Base-by-base conservation (phyloP, 192 early-diverging fungal species). In the Coemansia sp. region DNA sequence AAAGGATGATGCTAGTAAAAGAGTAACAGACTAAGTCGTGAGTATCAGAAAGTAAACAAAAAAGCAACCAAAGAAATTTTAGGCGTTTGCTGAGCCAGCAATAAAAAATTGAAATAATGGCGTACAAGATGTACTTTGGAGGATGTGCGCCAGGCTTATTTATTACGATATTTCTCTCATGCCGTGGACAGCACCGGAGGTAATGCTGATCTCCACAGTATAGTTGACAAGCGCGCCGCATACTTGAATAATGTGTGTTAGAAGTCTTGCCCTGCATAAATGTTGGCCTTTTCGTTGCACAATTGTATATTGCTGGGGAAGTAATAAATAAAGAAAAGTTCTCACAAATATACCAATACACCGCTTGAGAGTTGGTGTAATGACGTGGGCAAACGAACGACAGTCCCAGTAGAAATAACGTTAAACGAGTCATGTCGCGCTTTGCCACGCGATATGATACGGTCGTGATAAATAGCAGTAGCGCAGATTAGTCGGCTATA, bases 291-390 rank as follows among this genome's bases (percentile, higher is more conserved):
- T 46, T 50, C 10, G 12, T 58, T 17, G 55, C 17, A 31, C 29
- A 15, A 32, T 31, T 58, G 55, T 32, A 58, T 21, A 58, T 58
- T 58, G 12, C 31, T 58, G 29, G 55, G 55, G 31, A 58, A 58
- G 55, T 19, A 58, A 58, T 58, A 32, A 31, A 27, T 17, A 17
- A 27, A 29, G 6, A 58, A 32, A 58, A 31, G 3, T 58, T 58
- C 55, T 58, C 55, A 58, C 55, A 58, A 32, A 32, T 58, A 58
- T 32, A 5, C 27, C 29, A 5, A 32, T 31, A 32, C 10, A 45
- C 6, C 19, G 46, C 46, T 50, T 50, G 46, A 50, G 46, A 50
- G 46, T 10, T 50, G 46, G 19, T 11, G 14, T 42, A 42, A 42
- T 42, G 41, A 15, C 41, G 41, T 15, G 41, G 41, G 15, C 12